Conservation (phyloP, 257 asterid species). For the Ligustrum vulgare region DNA sequence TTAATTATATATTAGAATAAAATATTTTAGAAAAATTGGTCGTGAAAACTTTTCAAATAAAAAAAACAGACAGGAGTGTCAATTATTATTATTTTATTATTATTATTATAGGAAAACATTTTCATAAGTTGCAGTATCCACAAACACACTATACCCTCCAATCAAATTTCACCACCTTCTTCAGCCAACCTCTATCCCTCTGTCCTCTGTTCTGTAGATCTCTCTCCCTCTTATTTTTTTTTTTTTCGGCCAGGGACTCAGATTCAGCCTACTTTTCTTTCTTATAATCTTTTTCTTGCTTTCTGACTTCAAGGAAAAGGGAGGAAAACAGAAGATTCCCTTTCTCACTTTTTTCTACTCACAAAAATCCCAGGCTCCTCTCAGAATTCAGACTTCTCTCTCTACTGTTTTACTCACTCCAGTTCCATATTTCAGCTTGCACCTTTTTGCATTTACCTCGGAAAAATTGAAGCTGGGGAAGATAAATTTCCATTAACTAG, state of each 20-base stretch:
- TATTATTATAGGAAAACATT: conserved; percentile 36
- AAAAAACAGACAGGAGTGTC: conserved; percentile 30
- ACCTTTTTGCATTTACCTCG: conserved; percentile 20
- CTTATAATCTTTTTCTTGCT: conserved; percentile 39
- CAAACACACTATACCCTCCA: conserved; percentile 71
- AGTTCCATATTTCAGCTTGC: conserved; percentile 38
- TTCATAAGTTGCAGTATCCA: conserved; percentile 61
- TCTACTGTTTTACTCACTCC: conserved; percentile 29
- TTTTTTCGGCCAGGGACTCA: conserved; percentile 16
- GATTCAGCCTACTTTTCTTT: conserved; percentile 52
- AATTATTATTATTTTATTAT: conserved; percentile 9
- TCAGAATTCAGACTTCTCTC: conserved; percentile 34
- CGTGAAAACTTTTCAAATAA: conserved; percentile 15
- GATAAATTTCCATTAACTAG: not conserved
- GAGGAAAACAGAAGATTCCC: conserved; percentile 40
- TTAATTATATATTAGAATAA: conserved; percentile 13
- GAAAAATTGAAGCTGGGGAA: conserved; percentile 18
- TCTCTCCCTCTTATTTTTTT: conserved; percentile 26
- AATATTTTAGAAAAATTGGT: not conserved
- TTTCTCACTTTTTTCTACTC: conserved; percentile 41
- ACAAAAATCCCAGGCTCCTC: conserved; percentile 29
- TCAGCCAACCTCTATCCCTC: conserved; percentile 9
- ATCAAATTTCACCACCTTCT: conserved; percentile 47
- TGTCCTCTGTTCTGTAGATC: conserved; percentile 32
- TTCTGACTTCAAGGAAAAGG: conserved; percentile 36